Evolutionary conservation across 768 basidiomycete species (phyloP), one percentile per base, ranked within the genome.

Genomic region (Calocybe gangraenosa): DNA sequence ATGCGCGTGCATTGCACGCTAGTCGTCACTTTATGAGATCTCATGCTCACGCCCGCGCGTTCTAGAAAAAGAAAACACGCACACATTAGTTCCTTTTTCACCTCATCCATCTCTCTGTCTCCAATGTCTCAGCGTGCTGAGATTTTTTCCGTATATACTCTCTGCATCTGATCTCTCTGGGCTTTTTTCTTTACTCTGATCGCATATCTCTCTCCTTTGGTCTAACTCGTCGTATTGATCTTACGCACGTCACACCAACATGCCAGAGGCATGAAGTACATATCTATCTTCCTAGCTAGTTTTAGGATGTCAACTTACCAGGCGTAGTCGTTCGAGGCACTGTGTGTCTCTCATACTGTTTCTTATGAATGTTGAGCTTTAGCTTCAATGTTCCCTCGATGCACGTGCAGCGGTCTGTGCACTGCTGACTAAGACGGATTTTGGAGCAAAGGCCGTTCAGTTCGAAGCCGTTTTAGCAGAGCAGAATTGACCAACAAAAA

Each of bases 1-100:
- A 53, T 21, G 48, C 14, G 35, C 52, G 52, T n/a, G 41, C 44
- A 3, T 19, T 42, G 35, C 52, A 53, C 34, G 48, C 40, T 25
- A 15, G 42, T 13, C 42, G 22, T n/a, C 48, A 45, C 35, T 47
- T 50, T 21, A 41, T 50, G 40, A 47, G 39, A 32, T 32, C 48
- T 28, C 48, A 49, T 20, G 8, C 14, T 32, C 51, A 40, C 22
- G 48, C 22, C 21, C 45, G 37, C 36, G 52, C 15, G 20, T 47
- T 50, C 31, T 53, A 38, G 32, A 28, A 14, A 30, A 34, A 9
- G 21, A 37, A n/a, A 7, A 3, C 28, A n/a, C 25, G 31, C 18
- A 7, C 9, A 33, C 35, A 3, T 25, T 32, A 13, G 22, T 31
- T 18, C 44, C 30, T 45, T 19, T 30, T 11, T 35, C 3, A 3